These are phyloP conservation scores for Arabidopsis arenosa DNA, from an alignment of 345 rosid species.

Conservation along the genomic window DNA sequence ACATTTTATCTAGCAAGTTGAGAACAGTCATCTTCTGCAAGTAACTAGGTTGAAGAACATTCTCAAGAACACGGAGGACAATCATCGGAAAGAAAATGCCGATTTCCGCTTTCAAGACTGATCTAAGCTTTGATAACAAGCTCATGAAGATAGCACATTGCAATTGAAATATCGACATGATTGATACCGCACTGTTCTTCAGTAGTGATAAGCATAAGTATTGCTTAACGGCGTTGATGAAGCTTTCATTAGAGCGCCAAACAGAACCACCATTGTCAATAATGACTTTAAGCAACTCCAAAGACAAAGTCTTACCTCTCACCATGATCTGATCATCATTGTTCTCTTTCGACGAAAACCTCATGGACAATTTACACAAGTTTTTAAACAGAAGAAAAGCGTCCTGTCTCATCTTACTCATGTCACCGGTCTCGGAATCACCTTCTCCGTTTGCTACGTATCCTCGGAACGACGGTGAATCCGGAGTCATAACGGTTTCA, in stretches of 20 bases:
- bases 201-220: constrained; percentile 88
- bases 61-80: constrained; percentile 88
- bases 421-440: constrained; percentile 29
- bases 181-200: constrained; percentile 94
- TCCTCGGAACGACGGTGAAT: constrained; percentile 37
- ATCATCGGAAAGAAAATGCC: constrained; percentile 98
- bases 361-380: constrained; percentile 93
- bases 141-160: constrained; percentile 88
- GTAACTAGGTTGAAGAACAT: constrained; percentile 95
- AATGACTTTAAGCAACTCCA: constrained; percentile 84
- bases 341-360: constrained; percentile 84
- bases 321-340: constrained; percentile 90
- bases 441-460: constrained; percentile 49
- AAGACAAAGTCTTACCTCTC: constrained; percentile 85
- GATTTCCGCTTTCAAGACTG: constrained; percentile 79
- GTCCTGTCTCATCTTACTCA: constrained; percentile 87
- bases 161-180: constrained; percentile 94
- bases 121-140: constrained; percentile 80
- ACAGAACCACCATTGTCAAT: constrained; percentile 76
- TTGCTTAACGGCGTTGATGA: constrained; percentile 79
- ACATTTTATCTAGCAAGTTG: constrained; percentile 79
- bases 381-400: constrained; percentile 86
- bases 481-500: constrained; percentile 50
- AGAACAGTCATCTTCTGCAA: constrained; percentile 96
- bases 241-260: constrained; percentile 80